A percentile compares a stretch with the other conserved stretches of the same genome.
These are phyloP conservation scores for Fusarium redolens DNA, from an alignment of 2,329 filamentous ascomycete species.

Conservation along the genomic window DNA sequence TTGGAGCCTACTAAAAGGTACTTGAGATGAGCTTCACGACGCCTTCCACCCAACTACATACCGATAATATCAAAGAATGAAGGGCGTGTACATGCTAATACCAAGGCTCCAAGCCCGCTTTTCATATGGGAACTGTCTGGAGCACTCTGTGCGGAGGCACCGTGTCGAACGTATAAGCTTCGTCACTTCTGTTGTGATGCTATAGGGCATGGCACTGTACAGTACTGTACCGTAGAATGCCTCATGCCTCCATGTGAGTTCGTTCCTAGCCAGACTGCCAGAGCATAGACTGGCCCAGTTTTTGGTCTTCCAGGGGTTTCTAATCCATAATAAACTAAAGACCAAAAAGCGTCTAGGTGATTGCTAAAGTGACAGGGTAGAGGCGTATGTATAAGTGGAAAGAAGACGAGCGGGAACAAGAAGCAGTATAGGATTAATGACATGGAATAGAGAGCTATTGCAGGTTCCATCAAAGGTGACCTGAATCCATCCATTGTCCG, in stretches of 20 bases:
- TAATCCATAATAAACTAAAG: slow-evolving; percentile 17
- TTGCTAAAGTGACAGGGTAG: slow-evolving; percentile 4
- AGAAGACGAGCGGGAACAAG: not conserved
- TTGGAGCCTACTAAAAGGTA: slow-evolving; percentile 28
- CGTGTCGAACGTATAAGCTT: slow-evolving; percentile 28
- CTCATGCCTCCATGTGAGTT: slow-evolving; percentile 29
- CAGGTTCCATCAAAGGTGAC: slow-evolving; percentile 13
- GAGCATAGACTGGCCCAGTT: slow-evolving; percentile 32
- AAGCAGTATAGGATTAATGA: slow-evolving; percentile 26
- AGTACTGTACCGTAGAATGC: slow-evolving; percentile 4
- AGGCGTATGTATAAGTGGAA: slow-evolving; percentile 18
- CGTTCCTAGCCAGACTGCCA: not conserved
- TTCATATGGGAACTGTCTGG: slow-evolving; percentile 10
- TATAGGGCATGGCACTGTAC: slow-evolving; percentile 25
- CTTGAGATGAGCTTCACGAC: slow-evolving; percentile 16
- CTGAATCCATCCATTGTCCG: slow-evolving; percentile 18
- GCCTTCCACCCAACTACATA: slow-evolving; percentile 24
- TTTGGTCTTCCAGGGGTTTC: slow-evolving; percentile 33
- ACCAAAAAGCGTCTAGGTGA: slow-evolving; percentile 5
- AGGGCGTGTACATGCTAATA: slow-evolving; percentile 19
- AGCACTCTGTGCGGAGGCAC: slow-evolving; percentile 1
- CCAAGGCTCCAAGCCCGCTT: slow-evolving; percentile 23
- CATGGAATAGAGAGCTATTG: slow-evolving; percentile 33
- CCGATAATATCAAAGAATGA: slow-evolving; percentile 26
- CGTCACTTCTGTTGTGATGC: slow-evolving; percentile 14